Conservation (phyloP, 495 filamentous ascomycete species). For the Lasiosphaeria hispida region DNA sequence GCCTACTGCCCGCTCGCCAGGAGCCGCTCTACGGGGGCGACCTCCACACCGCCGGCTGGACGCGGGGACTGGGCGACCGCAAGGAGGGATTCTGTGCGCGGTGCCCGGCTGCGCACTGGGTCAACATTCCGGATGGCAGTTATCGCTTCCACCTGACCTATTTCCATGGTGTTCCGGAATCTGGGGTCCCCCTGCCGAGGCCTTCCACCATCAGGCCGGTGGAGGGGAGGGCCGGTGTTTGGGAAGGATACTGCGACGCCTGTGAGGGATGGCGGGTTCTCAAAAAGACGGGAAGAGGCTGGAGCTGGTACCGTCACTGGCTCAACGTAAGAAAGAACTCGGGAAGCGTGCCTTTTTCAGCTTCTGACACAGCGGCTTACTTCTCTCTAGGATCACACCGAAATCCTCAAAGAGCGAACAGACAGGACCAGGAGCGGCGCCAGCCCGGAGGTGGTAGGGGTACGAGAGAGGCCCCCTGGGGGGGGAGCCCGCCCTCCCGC, state of each 20-base stretch:
- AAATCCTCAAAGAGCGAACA: not conserved
- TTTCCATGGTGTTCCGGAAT: not conserved
- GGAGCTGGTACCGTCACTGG: not conserved
- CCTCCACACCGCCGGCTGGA: not conserved
- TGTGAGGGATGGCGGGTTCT: not conserved
- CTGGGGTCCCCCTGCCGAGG: not conserved
- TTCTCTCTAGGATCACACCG: not conserved
- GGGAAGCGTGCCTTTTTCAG: not conserved
- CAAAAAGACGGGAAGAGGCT: not conserved
- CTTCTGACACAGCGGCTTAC: not conserved
- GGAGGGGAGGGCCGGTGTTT: not conserved
- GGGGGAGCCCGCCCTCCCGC: not conserved
- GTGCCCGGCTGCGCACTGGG: not conserved
- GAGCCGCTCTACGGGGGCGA: not conserved
- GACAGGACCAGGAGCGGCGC: too few species aligned
- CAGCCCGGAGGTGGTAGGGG: not conserved
- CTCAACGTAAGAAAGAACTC: not conserved
- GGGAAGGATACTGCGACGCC: not conserved
- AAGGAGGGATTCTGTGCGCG: not conserved
- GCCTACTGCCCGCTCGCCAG: not conserved
- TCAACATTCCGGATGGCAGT: not conserved
- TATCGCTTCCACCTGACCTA: not conserved
- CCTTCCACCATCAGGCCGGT: not conserved
- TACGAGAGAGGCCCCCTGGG: not conserved
- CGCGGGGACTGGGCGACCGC: not conserved